A percentile compares a stretch with the other conserved stretches of the same genome.
These are phyloP conservation scores for Intubia oerlemansii DNA, from an alignment of 2,329 filamentous ascomycete genomes.

Conservation along the genomic window DNA sequence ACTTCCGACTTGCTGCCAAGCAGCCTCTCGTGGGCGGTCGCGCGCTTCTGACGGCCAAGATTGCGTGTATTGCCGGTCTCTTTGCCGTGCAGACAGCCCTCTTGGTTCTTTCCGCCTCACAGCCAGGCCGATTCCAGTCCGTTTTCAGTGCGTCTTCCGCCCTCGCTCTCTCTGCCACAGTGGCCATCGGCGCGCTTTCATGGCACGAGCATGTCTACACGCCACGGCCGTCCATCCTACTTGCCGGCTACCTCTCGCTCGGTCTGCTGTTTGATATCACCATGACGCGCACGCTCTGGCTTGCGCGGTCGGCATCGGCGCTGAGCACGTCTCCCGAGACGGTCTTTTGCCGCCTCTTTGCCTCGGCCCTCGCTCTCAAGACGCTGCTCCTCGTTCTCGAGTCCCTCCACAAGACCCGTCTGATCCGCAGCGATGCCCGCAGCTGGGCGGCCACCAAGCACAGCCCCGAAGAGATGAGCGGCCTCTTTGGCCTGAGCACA, in stretches of 20 bases:
- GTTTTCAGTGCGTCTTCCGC: conserved; percentile 4
- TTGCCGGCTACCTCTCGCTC: conserved; percentile 19
- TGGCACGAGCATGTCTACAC: conserved; percentile 13
- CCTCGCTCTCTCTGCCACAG: conserved; percentile 9
- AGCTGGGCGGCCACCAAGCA: conserved; percentile 6
- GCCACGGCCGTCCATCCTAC: conserved; percentile 19
- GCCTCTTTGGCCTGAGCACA: conserved; percentile 14
- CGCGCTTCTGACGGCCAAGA: conserved; percentile 14
- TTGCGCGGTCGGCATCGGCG: conserved; percentile 10
- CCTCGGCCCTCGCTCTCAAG: conserved; percentile 8
- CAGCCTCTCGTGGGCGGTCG: conserved; percentile 15
- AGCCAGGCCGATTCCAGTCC: conserved; percentile 5
- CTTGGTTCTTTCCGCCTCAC: conserved; percentile 12
- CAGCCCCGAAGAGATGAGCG: conserved; percentile 16
- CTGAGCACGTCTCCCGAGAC: conserved; percentile 3
- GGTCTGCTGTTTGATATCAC: conserved; percentile 22
- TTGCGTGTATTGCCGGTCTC: conserved; percentile 11
- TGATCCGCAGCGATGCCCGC: background rate
- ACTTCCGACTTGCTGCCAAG: conserved; percentile 13
- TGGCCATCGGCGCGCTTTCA: conserved; percentile 14
- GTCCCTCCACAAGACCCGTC: conserved; percentile 7
- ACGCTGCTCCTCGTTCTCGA: conserved; percentile 8
- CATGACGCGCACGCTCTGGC: conserved; percentile 21
- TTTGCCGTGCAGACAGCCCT: conserved; percentile 13
- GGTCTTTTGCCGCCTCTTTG: conserved; percentile 7